Percentiles rank a stretch among this genome's conserved stretches.
Conservation (phyloP, 192 early-diverging fungal species). For the Backusella westeae region DNA sequence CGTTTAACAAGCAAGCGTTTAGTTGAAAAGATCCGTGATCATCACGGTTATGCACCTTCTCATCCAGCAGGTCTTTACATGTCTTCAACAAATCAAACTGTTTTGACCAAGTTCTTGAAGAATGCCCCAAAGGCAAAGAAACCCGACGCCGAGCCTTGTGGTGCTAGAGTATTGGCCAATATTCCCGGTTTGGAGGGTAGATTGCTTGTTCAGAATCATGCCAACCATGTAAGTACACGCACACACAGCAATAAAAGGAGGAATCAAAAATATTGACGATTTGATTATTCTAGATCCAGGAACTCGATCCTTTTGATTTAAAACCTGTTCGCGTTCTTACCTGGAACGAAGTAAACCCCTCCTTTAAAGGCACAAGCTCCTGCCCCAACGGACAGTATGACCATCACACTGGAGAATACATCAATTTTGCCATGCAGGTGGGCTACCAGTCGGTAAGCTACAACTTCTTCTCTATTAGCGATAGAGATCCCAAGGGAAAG, state of each 20-base stretch:
- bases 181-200: constrained; percentile 62
- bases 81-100: constrained; percentile 68
- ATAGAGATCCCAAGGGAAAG: constrained; percentile 59
- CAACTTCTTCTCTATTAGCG: constrained; percentile 62
- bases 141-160: constrained; percentile 68
- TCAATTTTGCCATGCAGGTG: constrained; percentile 73
- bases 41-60: constrained; percentile 66
- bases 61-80: constrained; percentile 66
- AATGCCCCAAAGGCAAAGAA: constrained; percentile 52
- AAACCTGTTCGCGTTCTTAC: constrained; percentile 59
- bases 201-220: constrained; percentile 66
- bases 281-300: constrained; percentile 48
- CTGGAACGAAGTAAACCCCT: constrained; percentile 60
- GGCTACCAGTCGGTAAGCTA: constrained; percentile 67
- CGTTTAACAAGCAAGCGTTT: constrained; percentile 62
- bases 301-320: constrained; percentile 65
- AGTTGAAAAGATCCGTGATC: constrained; percentile 61
- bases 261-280: too few relatives aligned
- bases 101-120: constrained; percentile 59
- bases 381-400: constrained; percentile 74
- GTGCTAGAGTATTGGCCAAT: constrained; percentile 53
- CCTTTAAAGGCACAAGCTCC: constrained; percentile 61
- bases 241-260: neutral
- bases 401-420: constrained; percentile 65
- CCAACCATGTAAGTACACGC: constrained; percentile 51